Evolutionary conservation across 768 basidiomycete species (phyloP).

Genomic region (Obba rivulosa): DNA sequence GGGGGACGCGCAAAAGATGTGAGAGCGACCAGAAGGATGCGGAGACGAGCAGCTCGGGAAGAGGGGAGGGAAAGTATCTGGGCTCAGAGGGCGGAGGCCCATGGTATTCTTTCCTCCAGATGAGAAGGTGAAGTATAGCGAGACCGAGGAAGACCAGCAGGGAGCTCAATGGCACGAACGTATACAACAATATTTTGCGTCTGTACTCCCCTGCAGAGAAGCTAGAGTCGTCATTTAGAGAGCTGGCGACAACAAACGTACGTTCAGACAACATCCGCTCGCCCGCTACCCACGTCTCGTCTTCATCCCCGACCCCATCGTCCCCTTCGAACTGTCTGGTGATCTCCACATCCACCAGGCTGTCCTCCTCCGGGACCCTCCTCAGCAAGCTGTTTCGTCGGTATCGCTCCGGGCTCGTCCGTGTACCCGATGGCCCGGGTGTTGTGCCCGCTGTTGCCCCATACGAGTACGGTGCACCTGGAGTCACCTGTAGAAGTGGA

Average conservation of each 20-base stretch:
- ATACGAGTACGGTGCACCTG: conserved; percentile 1
- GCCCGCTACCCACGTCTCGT: conserved; percentile 41
- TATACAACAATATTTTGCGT: conserved; percentile 49
- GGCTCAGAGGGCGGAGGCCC: conserved; percentile 32
- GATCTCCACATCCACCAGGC: conserved; percentile 5
- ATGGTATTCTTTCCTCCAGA: conserved; percentile 36
- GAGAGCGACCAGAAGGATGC: conserved; percentile 57
- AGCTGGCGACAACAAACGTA: conserved; percentile 19
- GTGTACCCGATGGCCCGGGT: conserved; percentile 7
- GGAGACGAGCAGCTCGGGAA: conserved; percentile 61
- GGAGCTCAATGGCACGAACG: conserved; percentile 51
- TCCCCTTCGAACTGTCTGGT: conserved; percentile 24
- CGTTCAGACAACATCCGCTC: conserved; percentile 47
- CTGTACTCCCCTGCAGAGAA: conserved; percentile 54
- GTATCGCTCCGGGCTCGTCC: conserved; percentile 20
- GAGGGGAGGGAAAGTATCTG: conserved; percentile 51
- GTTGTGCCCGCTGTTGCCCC: conserved; percentile 6
- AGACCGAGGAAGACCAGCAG: conserved; percentile 44
- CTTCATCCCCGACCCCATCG: conserved; percentile 29
- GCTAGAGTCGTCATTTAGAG: not conserved
- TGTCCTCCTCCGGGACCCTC: conserved; percentile 24
- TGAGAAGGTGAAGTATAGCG: conserved; percentile 42
- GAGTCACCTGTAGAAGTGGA: not conserved
- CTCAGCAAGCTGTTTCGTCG: conserved; percentile 20
- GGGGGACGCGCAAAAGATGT: conserved; percentile 45